phyloP scores from a whole-genome alignment of 768 basidiomycete species.

The Boletus speciosus region DNA sequence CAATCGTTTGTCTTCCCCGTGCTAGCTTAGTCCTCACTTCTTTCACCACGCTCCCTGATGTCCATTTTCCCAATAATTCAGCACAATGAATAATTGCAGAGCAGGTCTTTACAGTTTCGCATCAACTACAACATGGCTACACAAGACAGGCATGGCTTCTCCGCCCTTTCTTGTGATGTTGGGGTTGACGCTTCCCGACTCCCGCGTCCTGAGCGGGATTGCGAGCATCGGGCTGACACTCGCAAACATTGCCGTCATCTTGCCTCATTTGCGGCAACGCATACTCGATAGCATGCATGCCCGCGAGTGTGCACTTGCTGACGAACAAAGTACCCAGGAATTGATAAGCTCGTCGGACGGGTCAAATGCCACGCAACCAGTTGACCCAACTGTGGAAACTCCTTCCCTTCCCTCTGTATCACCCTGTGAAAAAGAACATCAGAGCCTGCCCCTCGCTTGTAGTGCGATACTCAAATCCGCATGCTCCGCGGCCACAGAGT shows the following conservation, averaged over 20 bases:
- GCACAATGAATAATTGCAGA: slow-evolving; percentile 23
- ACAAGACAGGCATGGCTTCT: slow-evolving; percentile 21
- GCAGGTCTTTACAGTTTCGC: slow-evolving; percentile 27
- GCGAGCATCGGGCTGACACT: slow-evolving; percentile 27
- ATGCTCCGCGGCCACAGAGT: neutral
- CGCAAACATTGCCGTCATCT: slow-evolving; percentile 21
- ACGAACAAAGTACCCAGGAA: neutral
- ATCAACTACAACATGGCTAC: slow-evolving; percentile 21
- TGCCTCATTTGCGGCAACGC: slow-evolving; percentile 24
- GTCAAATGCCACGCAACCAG: neutral
- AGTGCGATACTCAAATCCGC: neutral
- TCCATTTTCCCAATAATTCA: slow-evolving; percentile 1
- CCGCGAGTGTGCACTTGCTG: neutral
- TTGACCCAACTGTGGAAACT: neutral
- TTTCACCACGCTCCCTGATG: slow-evolving; percentile 3
- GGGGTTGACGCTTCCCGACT: slow-evolving; percentile 25
- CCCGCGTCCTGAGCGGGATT: slow-evolving; percentile 23
- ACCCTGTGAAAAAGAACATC: neutral
- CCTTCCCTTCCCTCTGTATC: neutral
- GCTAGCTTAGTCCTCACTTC: neutral
- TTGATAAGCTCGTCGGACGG: neutral
- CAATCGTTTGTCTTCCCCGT: neutral
- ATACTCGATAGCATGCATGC: slow-evolving; percentile 10
- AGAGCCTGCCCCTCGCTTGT: neutral
- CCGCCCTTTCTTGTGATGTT: slow-evolving; percentile 23